Conservation (phyloP, 2,329 filamentous ascomycete species). For the Fusarium miscanthi region DNA sequence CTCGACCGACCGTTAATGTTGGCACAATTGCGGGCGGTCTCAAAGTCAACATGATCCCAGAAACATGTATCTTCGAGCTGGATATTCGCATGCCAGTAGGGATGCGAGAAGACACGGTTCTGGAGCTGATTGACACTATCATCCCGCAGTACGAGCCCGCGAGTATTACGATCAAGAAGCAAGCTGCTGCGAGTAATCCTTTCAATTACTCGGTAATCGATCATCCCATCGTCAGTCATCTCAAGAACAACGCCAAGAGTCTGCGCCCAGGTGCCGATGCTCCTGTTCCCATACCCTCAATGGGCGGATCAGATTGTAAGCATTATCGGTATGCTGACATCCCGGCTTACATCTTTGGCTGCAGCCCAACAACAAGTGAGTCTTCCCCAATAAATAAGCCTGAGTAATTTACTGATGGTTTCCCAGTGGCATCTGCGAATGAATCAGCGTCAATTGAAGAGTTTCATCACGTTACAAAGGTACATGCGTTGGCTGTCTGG, state of each 20-base stretch:
- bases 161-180: background rate
- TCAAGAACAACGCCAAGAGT: background rate
- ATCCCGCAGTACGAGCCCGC: background rate
- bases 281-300: slow-evolving; percentile 2
- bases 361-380: slow-evolving; percentile 8
- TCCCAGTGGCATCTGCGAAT: background rate
- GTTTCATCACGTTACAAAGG: slow-evolving; percentile 4
- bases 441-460: background rate
- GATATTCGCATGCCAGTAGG: background rate
- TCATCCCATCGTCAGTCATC: background rate
- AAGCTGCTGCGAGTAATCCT: background rate
- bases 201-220: background rate
- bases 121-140: background rate
- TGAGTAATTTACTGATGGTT: background rate
- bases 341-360: slow-evolving; percentile 2
- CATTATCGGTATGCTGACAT: background rate
- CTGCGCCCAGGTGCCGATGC: background rate
- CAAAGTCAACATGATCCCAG: slow-evolving; percentile 15
- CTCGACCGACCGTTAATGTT: background rate
- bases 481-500: slow-evolving; percentile 7
- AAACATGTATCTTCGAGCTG: background rate
- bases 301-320: slow-evolving; percentile 7
- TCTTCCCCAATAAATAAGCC: fast-evolving
- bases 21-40: background rate
- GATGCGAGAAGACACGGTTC: background rate